A percentile compares a stretch with the other conserved stretches of the same genome.
Conservation (phyloP, 352 stramenopile genomes). For the Phytophthora cryptogea region DNA sequence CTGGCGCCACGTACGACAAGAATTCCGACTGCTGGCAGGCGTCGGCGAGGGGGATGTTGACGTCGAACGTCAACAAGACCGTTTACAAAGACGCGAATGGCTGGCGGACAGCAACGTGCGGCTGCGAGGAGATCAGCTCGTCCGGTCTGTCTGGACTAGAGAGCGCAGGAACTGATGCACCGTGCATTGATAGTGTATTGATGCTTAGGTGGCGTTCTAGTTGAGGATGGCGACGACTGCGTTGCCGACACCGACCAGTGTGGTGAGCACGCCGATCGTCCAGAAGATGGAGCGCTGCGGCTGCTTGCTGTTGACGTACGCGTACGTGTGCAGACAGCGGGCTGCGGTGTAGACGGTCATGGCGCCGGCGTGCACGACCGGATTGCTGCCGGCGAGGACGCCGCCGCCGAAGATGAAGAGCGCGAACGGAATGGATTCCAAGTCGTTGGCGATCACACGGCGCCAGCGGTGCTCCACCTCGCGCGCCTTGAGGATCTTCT, state of each 20-base stretch:
- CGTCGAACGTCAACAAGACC: background rate
- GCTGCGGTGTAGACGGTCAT: slow-evolving; percentile 31
- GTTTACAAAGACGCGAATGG: slow-evolving; percentile 5
- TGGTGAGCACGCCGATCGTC: slow-evolving; percentile 25
- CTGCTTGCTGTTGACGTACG: slow-evolving; percentile 39
- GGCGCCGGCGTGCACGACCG: slow-evolving; percentile 19
- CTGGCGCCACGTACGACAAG: no score
- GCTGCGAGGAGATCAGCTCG: background rate
- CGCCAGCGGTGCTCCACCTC: slow-evolving; percentile 46
- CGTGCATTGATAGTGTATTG: no score
- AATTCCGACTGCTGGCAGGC: slow-evolving; percentile 4
- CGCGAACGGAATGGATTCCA: slow-evolving; percentile 49
- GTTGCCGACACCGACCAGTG: no score
- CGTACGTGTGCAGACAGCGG: slow-evolving; percentile 40
- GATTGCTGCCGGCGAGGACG: slow-evolving; percentile 30
- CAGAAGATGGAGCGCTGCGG: slow-evolving; percentile 35
- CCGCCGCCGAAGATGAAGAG: slow-evolving; percentile 43
- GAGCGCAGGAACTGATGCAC: no score
- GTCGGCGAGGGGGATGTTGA: background rate
- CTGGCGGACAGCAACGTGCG: background rate
- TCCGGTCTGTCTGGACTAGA: no score
- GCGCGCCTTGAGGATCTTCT: slow-evolving; percentile 41
- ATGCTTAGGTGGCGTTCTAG: no score
- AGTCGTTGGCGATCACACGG: slow-evolving; percentile 51
- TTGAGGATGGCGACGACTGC: no score